Base-by-base conservation (phyloP, 805 yeast genomes). In the Teunomyces atbi region DNA sequence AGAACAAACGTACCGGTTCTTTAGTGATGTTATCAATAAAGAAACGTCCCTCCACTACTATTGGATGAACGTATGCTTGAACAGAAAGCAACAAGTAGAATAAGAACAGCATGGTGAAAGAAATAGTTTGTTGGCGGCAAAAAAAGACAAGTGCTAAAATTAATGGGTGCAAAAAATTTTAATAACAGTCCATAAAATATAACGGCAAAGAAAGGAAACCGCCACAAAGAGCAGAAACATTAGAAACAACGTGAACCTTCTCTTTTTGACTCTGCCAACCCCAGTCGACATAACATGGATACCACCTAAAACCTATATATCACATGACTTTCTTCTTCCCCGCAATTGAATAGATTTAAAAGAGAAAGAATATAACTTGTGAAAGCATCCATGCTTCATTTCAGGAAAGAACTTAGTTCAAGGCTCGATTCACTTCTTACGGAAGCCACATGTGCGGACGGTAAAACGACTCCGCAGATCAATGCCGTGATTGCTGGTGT, bases 1-100 rank as follows among this genome's bases (percentile, higher is more conserved):
- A 20, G 16, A 13, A 19, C n/a, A 41, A 13, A 59, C 73, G 30
- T 75, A 83, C 88, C 6, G 91, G 91, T 49, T 83, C 82, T 28
- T 79, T 73, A 1, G 96, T 87, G 5, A 81, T 78, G 1, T 89
- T 75, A 57, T 91, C 90, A 43, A 82, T 74, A 58, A 92, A 92
- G 56, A 83, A 86, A 26, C 82, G 79, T 1, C 89, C 94, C 46
- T 74, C 68, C 5, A 86, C 74, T 16, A 71, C 77, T 41, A 92
- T 83, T 0, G 97, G 96, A 61, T 84, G 78, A 5, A 85, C 68
- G 44, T 33, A 44, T 6, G 44, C 48, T 13, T 36, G 27, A 21
- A 36, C 39, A 19, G 28, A 21, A n/a, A 36, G 39, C 42, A 27
- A 11, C 16, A 27, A 38, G 42, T 27, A 27, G 30, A 26, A 10